Conservation (phyloP, 176 grass and related monocot species). For the Zoysia pacifica region DNA sequence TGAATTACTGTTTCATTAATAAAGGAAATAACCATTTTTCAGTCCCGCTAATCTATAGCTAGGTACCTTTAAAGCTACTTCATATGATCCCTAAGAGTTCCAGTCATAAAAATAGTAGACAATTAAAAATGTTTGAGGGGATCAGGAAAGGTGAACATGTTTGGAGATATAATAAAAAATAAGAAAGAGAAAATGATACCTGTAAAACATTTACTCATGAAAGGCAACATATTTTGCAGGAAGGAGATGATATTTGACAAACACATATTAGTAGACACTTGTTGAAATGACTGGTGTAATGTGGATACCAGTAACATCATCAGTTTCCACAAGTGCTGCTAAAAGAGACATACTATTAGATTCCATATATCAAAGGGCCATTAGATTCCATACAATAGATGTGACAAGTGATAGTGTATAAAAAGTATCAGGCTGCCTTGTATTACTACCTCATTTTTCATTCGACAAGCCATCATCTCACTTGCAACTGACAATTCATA, state of each 20-base stretch:
- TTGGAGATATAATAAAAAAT: constrained; percentile 2
- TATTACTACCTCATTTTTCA: constrained; percentile 69
- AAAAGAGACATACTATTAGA: constrained; percentile 42
- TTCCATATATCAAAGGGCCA: constrained; percentile 29
- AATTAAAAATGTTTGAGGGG: not conserved
- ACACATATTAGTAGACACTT: constrained; percentile 57
- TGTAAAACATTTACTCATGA: constrained; percentile 68
- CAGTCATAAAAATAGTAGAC: not conserved
- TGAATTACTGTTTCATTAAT: constrained; percentile 6
- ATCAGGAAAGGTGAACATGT: not conserved
- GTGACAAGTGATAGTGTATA: constrained; percentile 26
- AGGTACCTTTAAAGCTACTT: constrained; percentile 1
- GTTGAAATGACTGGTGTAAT: constrained; percentile 59
- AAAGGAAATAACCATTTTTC: constrained; percentile 1
- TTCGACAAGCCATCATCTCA: constrained; percentile 61
- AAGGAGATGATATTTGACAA: constrained; percentile 80
- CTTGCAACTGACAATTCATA: constrained; percentile 64
- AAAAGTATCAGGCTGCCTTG: not conserved
- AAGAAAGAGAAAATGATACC: constrained; percentile 46
- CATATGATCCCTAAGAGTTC: not conserved
- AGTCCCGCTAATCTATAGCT: not conserved
- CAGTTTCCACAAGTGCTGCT: constrained; percentile 77
- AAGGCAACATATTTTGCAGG: constrained; percentile 73
- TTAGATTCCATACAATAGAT: constrained; percentile 30
- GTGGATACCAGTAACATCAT: constrained; percentile 65